phyloP scores from a whole-genome alignment of 2,329 filamentous ascomycete genomes.

The Fusarium sulawesiense region DNA sequence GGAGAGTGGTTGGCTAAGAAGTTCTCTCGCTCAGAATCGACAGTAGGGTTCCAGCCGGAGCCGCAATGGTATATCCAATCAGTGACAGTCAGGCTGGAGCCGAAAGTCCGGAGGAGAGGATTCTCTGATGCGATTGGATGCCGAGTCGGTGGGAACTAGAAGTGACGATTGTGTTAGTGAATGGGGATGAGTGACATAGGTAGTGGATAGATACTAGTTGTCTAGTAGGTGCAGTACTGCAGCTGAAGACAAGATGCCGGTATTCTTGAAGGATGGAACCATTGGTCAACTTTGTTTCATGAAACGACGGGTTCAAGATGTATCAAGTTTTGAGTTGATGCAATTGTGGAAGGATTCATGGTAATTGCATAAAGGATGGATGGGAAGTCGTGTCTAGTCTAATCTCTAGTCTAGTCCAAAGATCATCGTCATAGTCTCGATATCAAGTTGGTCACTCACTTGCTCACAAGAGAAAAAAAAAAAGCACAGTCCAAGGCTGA shows the following conservation, averaged over 20 bases:
- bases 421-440: constrained; percentile 18
- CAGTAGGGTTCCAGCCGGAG: constrained; percentile 3
- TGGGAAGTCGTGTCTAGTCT: neutral
- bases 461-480: neutral
- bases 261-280: constrained; percentile 1
- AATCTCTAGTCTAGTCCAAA: neutral
- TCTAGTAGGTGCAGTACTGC: neutral
- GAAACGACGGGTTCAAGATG: constrained; percentile 9
- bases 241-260: neutral
- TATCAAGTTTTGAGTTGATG: constrained; percentile 11
- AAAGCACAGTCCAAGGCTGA: constrained; percentile 8
- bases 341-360: neutral
- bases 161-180: constrained; percentile 5
- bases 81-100: constrained; percentile 5
- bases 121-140: constrained; percentile 27
- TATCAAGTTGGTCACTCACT: neutral
- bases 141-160: constrained; percentile 21
- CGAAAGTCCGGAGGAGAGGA: constrained; percentile 11
- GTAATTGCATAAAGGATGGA: neutral
- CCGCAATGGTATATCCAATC: neutral
- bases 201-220: constrained; percentile 2
- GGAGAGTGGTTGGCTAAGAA: constrained; percentile 9
- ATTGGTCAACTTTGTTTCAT: neutral
- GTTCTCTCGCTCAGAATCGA: neutral
- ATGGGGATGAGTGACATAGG: constrained; percentile 8